Evolutionary conservation across 2,329 filamentous ascomycete genomes (phyloP), one percentile per base, ranked within the genome.

Genomic region (Orbilia blumenaviensis): DNA sequence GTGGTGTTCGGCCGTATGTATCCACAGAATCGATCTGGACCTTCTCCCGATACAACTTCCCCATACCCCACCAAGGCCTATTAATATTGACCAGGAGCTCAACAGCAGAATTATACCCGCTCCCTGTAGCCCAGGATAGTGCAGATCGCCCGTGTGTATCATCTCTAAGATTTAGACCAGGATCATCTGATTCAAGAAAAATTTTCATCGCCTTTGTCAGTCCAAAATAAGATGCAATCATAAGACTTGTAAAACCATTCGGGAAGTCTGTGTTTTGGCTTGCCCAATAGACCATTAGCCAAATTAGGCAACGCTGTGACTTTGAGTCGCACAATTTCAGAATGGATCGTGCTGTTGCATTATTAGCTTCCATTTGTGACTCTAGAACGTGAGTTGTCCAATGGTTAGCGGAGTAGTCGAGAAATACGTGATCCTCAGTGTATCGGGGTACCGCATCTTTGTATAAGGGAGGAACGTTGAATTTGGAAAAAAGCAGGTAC

Each of bases 41-140:
- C 14, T 16, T 29, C 12, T 58, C 27, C 32, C 6, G 23, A 38
- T 1, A 38, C 2, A 14, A 2, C 14, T 38, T 14, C 3, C n/a
- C 3, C 8, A 61, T 25, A 1, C 9, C 12, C 42, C 9, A 3
- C 52, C 48, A 54, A 5, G 14, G 16, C 3, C 16, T 18, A n/a
- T 34, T 34, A 12, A 34, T 54, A 34, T 10, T 10, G 5, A 23
- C n/a, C 32, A 58, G 9, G 23, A 36, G 32, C 29, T 58, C 16
- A 12, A 58, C 52, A 32, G 3, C 3, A 7, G 9, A 8, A 8
- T 41, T 8, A 42, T 32, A 66, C 1, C 61, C 62, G 14, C 44
- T 66, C n/a, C n/a, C 32, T 14, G 48, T 48, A 42, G 48, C 48
- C 62, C 62, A 66, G 44, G 62, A 66, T 44, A 66, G 9, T 14